A percentile compares a stretch with the other conserved stretches of the same genome.
These are phyloP conservation scores for Closterium sp. DNA, from an alignment of 139 green algal species.

Conservation along the genomic window DNA sequence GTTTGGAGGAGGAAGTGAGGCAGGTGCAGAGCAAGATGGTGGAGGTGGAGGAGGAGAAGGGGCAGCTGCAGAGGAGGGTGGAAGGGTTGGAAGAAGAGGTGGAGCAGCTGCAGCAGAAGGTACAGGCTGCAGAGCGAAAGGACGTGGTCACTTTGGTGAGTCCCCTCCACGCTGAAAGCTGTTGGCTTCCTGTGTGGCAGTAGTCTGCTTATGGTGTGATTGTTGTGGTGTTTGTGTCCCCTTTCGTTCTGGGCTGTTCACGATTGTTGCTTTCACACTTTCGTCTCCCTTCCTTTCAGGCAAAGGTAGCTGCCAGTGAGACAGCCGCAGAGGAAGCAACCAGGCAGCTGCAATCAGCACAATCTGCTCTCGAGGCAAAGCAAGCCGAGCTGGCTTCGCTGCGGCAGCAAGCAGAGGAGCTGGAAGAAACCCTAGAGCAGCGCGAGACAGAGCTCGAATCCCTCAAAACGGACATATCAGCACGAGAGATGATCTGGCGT, in stretches of 20 bases:
- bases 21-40: not conserved
- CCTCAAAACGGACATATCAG: not conserved
- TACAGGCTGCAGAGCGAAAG: not conserved
- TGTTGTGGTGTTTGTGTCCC: no score
- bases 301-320: not conserved
- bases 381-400: not conserved
- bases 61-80: not conserved
- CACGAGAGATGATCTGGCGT: not conserved
- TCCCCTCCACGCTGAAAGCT: not conserved
- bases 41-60: not conserved
- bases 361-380: not conserved
- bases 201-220: not conserved
- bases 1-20: not conserved
- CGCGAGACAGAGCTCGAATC: not conserved
- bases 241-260: not conserved
- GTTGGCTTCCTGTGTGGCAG: not conserved
- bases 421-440: not conserved
- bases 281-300: not conserved
- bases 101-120: not conserved
- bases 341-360: not conserved
- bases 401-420: not conserved
- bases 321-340: not conserved
- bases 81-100: not conserved
- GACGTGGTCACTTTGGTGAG: not conserved
- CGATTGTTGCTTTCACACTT: not conserved